A percentile compares a stretch with the other conserved stretches of the same genome.
Conservation (phyloP, 2,329 filamentous ascomycete species). For the Aspergillus udagawae region DNA sequence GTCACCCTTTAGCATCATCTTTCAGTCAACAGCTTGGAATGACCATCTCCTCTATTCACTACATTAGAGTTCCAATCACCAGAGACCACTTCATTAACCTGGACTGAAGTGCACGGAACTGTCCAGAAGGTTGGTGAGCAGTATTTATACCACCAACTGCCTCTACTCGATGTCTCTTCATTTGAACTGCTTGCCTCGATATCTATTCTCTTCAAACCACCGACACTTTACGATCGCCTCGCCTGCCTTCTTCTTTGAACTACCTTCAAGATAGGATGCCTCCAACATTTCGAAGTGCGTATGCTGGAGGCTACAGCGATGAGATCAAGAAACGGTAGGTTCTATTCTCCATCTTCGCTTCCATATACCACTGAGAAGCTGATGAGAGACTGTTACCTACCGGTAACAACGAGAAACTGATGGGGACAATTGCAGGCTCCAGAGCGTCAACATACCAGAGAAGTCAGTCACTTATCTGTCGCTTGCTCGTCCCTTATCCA, state of each 20-base stretch:
- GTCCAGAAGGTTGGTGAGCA: background rate
- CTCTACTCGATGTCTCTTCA: background rate
- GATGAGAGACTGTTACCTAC: too few relatives aligned
- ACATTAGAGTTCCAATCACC: background rate
- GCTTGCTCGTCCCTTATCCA: background rate
- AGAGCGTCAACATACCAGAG: constrained; percentile 25
- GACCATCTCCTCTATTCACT: background rate
- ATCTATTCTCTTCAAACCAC: background rate
- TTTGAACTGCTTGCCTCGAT: background rate
- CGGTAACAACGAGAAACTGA: background rate
- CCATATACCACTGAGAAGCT: too few relatives aligned
- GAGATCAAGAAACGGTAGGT: constrained; percentile 20
- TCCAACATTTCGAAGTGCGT: constrained; percentile 14
- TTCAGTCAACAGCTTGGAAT: background rate
- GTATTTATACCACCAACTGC: background rate
- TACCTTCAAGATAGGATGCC: constrained; percentile 8
- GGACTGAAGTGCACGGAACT: background rate
- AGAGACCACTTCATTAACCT: background rate
- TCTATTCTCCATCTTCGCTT: background rate
- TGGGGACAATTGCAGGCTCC: constrained; percentile 16
- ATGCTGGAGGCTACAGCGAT: constrained; percentile 23
- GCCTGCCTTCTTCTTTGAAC: background rate
- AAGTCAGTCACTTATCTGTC: constrained; percentile 22
- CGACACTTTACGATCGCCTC: background rate
- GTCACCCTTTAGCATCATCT: background rate